Evolutionary conservation across 1,284 basidiomycete genomes (phyloP).

Genomic region (Fomitopsis pinicola): DNA sequence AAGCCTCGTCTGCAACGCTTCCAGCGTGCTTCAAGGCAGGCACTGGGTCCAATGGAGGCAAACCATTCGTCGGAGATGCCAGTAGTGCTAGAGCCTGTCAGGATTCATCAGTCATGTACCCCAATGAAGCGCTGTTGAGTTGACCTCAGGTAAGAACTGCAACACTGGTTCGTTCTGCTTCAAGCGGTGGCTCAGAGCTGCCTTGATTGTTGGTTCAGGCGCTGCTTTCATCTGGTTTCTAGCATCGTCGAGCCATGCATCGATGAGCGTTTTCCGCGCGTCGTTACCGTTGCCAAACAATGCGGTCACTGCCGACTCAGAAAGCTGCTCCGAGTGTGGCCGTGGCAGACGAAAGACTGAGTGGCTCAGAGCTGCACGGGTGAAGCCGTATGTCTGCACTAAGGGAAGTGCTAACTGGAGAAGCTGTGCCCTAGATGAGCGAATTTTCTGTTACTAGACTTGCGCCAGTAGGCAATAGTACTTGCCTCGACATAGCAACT

Average conservation of each 20-base stretch:
- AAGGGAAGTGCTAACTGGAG: constrained; percentile 60
- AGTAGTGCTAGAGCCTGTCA: constrained; percentile 62
- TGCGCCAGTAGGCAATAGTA: background rate
- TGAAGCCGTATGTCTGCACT: constrained; percentile 64
- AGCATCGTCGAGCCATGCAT: constrained; percentile 68
- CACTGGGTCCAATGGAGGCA: constrained; percentile 51
- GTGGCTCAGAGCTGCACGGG: constrained; percentile 60
- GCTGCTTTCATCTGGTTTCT: constrained; percentile 43
- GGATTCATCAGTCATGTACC: background rate
- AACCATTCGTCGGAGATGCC: constrained; percentile 41
- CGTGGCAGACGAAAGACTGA: constrained; percentile 53
- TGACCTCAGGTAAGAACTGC: constrained; percentile 58
- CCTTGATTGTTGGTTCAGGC: constrained; percentile 32
- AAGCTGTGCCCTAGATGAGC: constrained; percentile 7
- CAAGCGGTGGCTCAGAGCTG: constrained; percentile 50
- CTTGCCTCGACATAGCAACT: background rate
- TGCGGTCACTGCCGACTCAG: constrained; percentile 64
- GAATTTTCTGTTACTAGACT: too few species aligned
- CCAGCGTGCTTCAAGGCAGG: constrained; percentile 57
- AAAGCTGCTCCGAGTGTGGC: constrained; percentile 54
- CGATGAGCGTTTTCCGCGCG: constrained; percentile 58
- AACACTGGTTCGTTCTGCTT: constrained; percentile 63
- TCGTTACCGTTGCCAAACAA: constrained; percentile 69
- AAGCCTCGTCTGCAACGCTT: constrained; percentile 65
- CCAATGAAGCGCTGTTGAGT: constrained; percentile 9